Conservation (phyloP, 805 yeast species). For the Candida berthetii region DNA sequence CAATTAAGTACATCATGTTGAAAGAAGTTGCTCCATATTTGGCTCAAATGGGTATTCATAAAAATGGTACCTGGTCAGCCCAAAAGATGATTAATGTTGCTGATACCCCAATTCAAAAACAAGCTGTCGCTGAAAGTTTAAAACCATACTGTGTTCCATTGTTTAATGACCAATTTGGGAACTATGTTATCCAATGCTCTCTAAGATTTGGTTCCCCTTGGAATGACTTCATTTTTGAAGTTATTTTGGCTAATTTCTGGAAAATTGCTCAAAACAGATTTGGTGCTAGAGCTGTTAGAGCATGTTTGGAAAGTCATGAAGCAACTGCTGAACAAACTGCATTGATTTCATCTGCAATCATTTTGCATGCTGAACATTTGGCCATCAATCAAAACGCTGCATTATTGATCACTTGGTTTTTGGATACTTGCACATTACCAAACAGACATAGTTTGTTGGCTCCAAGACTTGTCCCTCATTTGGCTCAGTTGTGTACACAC, state of each 20-base stretch:
- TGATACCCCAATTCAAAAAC: slow-evolving; percentile 53
- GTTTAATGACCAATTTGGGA: slow-evolving; percentile 94
- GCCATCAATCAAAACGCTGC: slow-evolving; percentile 86
- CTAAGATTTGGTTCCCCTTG: slow-evolving; percentile 84
- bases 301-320: slow-evolving; percentile 79
- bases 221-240: slow-evolving; percentile 84
- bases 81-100: slow-evolving; percentile 87
- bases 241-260: slow-evolving; percentile 70
- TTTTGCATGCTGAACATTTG: slow-evolving; percentile 70
- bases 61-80: slow-evolving; percentile 99
- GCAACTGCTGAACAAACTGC: slow-evolving; percentile 63
- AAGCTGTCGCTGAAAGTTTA: slow-evolving; percentile 61
- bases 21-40: slow-evolving; percentile 70
- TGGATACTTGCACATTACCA: slow-evolving; percentile 73
- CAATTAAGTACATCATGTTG: slow-evolving; percentile 75
- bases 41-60: slow-evolving; percentile 91
- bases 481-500: slow-evolving; percentile 64
- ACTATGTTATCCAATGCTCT: slow-evolving; percentile 93
- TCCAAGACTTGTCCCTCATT: slow-evolving; percentile 51
- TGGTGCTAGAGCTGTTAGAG: slow-evolving; percentile 93
- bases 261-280: slow-evolving; percentile 82
- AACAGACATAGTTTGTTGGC: slow-evolving; percentile 64
- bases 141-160: slow-evolving; percentile 79
- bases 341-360: slow-evolving; percentile 70
- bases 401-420: slow-evolving; percentile 84